These are phyloP conservation scores for Diplodia scrobiculata DNA, from an alignment of 2,329 filamentous ascomycete species.

Conservation along the genomic window DNA sequence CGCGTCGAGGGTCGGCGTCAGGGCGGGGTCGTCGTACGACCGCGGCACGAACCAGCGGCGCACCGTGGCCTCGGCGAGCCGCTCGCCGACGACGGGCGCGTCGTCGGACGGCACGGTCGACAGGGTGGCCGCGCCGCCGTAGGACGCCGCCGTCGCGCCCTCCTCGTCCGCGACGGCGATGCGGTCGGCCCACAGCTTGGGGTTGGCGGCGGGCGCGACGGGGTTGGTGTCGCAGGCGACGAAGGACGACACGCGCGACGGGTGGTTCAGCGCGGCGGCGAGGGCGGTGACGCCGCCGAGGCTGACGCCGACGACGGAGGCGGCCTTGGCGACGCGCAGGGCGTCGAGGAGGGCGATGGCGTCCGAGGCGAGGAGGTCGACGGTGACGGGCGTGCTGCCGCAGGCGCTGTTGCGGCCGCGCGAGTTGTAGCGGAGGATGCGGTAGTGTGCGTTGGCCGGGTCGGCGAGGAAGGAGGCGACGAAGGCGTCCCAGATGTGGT, in stretches of 20 bases:
- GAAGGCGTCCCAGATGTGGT: conserved; percentile 79
- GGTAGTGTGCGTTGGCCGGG: conserved; percentile 62
- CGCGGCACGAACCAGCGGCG: conserved; percentile 70
- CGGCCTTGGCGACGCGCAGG: conserved; percentile 67
- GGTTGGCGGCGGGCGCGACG: conserved; percentile 71
- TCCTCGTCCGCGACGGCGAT: conserved; percentile 67
- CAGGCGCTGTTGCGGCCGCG: conserved; percentile 63
- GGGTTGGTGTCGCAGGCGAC: conserved; percentile 79
- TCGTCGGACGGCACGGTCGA: conserved; percentile 40
- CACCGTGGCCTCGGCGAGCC: conserved; percentile 71
- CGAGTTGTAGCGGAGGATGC: conserved; percentile 74
- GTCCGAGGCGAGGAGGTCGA: conserved; percentile 70
- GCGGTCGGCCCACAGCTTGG: conserved; percentile 76
- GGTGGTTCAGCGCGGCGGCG: conserved; percentile 69
- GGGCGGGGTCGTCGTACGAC: conserved; percentile 58
- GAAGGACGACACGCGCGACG: conserved; percentile 61
- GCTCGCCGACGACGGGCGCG: conserved; percentile 60
- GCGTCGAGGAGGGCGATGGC: conserved; percentile 66
- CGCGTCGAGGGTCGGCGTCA: conserved; percentile 55
- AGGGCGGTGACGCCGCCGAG: conserved; percentile 79
- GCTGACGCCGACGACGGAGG: conserved; percentile 72
- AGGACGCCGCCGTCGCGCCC: conserved; percentile 37
- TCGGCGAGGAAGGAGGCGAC: conserved; percentile 61
- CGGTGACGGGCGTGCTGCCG: conserved; percentile 50
- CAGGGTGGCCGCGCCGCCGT: conserved; percentile 34